Conservation (phyloP, 225 moss, liverwort and hornwort species). For the Polytrichum formosum region DNA sequence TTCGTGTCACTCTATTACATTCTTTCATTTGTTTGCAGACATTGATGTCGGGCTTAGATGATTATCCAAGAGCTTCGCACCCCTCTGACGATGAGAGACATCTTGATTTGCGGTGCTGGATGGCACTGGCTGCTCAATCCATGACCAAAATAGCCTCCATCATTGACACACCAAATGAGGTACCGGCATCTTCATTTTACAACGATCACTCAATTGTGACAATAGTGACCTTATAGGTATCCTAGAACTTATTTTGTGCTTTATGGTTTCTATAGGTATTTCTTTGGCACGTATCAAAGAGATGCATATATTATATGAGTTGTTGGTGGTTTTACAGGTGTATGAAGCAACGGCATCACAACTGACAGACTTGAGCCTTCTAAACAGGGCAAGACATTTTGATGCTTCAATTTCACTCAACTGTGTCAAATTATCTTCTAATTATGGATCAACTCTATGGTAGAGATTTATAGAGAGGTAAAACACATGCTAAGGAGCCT, state of each 20-base stretch:
- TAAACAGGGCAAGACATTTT: constrained; percentile 58
- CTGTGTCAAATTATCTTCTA: not conserved
- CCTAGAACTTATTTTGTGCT: not conserved
- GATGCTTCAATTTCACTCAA: not conserved
- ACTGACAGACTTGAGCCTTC: constrained; percentile 63
- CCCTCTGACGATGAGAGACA: constrained; percentile 91
- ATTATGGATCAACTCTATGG: no score
- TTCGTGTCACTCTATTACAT: no score
- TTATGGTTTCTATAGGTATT: not conserved
- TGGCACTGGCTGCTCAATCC: constrained; percentile 85
- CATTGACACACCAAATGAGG: constrained; percentile 62
- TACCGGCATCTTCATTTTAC: constrained; percentile 10
- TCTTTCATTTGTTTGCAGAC: constrained; percentile 40
- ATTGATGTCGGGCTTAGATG: constrained; percentile 93
- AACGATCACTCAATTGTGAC: not conserved
- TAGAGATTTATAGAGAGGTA: no score
- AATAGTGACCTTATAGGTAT: no score
- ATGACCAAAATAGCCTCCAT: constrained; percentile 70
- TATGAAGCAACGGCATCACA: constrained; percentile 68
- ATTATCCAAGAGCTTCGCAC: constrained; percentile 98
- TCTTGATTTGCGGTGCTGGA: constrained; percentile 97
- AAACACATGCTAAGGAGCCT: not conserved
- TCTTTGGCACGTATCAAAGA: not conserved
- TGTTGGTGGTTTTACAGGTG: constrained; percentile 32
- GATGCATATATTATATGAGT: not conserved